These are phyloP conservation scores for Monilinia vaccinii-corymbosi DNA, from an alignment of 2,329 filamentous ascomycete genomes.

Conservation along the genomic window DNA sequence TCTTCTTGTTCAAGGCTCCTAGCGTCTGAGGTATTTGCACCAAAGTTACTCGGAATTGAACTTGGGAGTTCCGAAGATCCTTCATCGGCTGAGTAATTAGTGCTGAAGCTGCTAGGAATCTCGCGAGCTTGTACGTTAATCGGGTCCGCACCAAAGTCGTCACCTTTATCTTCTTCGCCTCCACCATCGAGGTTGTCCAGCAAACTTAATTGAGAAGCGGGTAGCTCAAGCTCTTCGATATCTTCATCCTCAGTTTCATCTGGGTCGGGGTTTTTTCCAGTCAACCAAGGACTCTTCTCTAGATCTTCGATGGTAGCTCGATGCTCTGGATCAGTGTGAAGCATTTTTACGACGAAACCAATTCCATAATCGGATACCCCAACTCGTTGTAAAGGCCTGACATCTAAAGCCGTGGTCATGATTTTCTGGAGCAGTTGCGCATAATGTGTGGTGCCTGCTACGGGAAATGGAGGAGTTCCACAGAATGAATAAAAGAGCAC, in stretches of 20 bases:
- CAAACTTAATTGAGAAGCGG: conserved; percentile 28
- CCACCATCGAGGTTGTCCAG: conserved; percentile 7
- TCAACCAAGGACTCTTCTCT: conserved; percentile 66
- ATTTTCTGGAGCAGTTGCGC: conserved; percentile 71
- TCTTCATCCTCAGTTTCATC: conserved; percentile 23
- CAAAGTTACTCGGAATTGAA: conserved; percentile 9
- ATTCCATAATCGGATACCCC: conserved; percentile 59
- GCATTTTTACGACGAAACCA: conserved; percentile 68
- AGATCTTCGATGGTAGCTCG: conserved; percentile 67
- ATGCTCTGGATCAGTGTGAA: conserved; percentile 69
- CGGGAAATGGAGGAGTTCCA: conserved; percentile 70
- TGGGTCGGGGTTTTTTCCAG: conserved; percentile 17
- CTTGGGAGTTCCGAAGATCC: conserved; percentile 12
- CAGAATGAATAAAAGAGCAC: conserved; percentile 86
- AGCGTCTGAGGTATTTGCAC: conserved; percentile 3
- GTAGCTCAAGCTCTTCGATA: conserved; percentile 21
- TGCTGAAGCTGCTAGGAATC: conserved; percentile 26
- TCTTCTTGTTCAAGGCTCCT: conserved; percentile 8
- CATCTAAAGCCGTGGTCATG: conserved; percentile 68
- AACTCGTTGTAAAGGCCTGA: conserved; percentile 47
- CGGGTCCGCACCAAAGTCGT: conserved; percentile 18
- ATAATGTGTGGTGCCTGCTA: conserved; percentile 65
- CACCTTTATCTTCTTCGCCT: conserved; percentile 2
- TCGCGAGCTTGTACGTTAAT: conserved; percentile 21
- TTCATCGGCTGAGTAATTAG: conserved; percentile 9